Conservation (phyloP, 768 basidiomycete genomes). For the Boletales sp. region DNA sequence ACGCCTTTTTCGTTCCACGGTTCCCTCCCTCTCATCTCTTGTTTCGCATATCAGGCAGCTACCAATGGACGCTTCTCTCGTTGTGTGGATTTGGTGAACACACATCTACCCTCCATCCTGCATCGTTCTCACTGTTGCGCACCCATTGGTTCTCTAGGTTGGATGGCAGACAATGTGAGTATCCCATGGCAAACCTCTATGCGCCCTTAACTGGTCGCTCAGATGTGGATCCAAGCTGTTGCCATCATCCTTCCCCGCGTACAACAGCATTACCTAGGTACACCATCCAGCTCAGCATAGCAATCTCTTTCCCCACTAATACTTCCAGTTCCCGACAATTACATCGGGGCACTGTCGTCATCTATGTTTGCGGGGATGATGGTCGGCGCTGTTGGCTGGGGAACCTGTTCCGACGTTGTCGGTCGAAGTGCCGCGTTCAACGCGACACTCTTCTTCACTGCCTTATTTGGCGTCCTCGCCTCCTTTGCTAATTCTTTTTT, state of each 20-base stretch:
- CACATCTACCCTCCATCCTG: background rate
- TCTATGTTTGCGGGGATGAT: constrained; percentile 98
- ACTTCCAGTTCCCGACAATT: constrained; percentile 60
- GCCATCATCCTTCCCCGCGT: constrained; percentile 96
- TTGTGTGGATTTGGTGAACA: constrained; percentile 85
- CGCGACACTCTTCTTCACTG: constrained; percentile 84
- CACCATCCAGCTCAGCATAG: constrained; percentile 18
- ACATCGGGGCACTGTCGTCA: constrained; percentile 80
- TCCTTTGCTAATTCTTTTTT: constrained; percentile 69
- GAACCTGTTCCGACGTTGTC: constrained; percentile 85
- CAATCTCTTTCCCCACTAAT: constrained; percentile 14
- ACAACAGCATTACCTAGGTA: constrained; percentile 81
- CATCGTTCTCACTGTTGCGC: background rate
- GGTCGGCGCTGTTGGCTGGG: constrained; percentile 90
- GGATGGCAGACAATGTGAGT: constrained; percentile 89
- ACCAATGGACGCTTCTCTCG: constrained; percentile 79
- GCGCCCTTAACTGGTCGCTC: constrained; percentile 26
- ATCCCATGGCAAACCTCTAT: background rate
- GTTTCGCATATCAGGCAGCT: constrained; percentile 44
- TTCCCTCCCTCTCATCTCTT: background rate
- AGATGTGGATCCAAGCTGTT: constrained; percentile 94
- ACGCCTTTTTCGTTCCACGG: constrained; percentile 8
- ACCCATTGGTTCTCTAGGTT: constrained; percentile 46
- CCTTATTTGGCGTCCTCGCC: constrained; percentile 80
- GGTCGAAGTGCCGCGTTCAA: constrained; percentile 93